Conservation (phyloP, 768 basidiomycete genomes). For the Termitomyces bulborhizus region DNA sequence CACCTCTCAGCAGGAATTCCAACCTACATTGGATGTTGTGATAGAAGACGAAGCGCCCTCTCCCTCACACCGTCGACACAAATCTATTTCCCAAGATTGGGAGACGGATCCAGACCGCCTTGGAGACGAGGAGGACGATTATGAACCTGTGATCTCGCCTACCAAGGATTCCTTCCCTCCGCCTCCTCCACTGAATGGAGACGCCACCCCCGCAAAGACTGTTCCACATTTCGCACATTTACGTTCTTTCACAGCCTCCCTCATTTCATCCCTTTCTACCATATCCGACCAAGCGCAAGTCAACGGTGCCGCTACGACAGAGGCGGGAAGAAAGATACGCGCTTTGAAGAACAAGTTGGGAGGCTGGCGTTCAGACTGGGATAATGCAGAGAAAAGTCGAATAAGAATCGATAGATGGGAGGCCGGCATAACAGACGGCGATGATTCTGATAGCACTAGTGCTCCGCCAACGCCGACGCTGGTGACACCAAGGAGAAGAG, state of each 20-base stretch:
- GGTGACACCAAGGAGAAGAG: conserved; percentile 29
- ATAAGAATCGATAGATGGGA: conserved; percentile 79
- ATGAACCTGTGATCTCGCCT: conserved; percentile 42
- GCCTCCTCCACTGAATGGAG: conserved; percentile 40
- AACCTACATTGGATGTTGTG: conserved; percentile 22
- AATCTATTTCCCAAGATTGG: conserved; percentile 45
- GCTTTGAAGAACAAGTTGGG: conserved; percentile 80
- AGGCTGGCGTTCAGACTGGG: conserved; percentile 77
- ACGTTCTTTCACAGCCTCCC: conserved; percentile 67
- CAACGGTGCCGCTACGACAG: conserved; percentile 77
- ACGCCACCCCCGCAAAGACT: conserved; percentile 51
- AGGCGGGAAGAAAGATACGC: conserved; percentile 82
- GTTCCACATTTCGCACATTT: conserved; percentile 66
- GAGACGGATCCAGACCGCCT: conserved; percentile 52
- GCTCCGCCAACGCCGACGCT: conserved; percentile 24
- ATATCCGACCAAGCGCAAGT: conserved; percentile 88
- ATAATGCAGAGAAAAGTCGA: conserved; percentile 78
- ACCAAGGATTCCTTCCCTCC: conserved; percentile 54
- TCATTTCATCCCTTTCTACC: conserved; percentile 67
- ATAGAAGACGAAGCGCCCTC: conserved; percentile 32
- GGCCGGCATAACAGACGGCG: conserved; percentile 44
- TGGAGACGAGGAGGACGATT: conserved; percentile 41
- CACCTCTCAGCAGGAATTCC: conserved; percentile 13
- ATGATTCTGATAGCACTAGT: conserved; percentile 19
- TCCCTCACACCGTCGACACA: conserved; percentile 18